These are phyloP conservation scores for Angomonas ambiguus DNA, from an alignment of 208 protist genomes.

Conservation along the genomic window DNA sequence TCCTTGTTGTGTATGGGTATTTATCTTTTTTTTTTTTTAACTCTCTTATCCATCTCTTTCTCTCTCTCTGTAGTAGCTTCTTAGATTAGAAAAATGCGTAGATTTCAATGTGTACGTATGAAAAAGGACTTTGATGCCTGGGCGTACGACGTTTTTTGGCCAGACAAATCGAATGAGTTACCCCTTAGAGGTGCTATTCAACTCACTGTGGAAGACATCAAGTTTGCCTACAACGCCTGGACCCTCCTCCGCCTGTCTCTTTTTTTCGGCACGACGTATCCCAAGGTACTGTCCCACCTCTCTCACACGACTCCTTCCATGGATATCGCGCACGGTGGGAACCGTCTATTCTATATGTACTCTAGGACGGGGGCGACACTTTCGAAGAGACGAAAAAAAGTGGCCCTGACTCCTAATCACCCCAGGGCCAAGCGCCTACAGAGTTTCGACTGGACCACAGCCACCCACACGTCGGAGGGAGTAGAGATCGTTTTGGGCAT, in stretches of 20 bases:
- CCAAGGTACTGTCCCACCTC: slow-evolving; percentile 58
- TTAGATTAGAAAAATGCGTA: not conserved
- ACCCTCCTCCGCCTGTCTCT: slow-evolving; percentile 60
- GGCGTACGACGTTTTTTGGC: slow-evolving; percentile 70
- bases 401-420: slow-evolving; percentile 69
- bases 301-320: slow-evolving; percentile 59
- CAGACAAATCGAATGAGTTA: slow-evolving; percentile 21
- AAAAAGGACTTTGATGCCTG: slow-evolving; percentile 79
- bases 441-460: slow-evolving; percentile 28
- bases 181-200: slow-evolving; percentile 33
- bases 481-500: slow-evolving; percentile 77
- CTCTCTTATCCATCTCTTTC: not conserved
- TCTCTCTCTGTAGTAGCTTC: not conserved
- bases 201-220: slow-evolving; percentile 76
- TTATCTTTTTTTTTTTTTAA: not conserved
- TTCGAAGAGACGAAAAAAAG: slow-evolving; percentile 15
- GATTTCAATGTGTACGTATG: not conserved
- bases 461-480: not conserved
- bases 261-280: slow-evolving; percentile 66
- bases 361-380: slow-evolving; percentile 23
- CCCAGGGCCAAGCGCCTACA: slow-evolving; percentile 44
- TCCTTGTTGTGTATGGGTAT: not conserved
- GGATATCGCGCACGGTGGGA: slow-evolving; percentile 55
- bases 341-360: slow-evolving; percentile 76
- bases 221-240: slow-evolving; percentile 89